Evolutionary conservation across 129 eudicot species (phyloP), one percentile per base, ranked within the genome.

Genomic region (Rutidosis leptorrhynchoides): DNA sequence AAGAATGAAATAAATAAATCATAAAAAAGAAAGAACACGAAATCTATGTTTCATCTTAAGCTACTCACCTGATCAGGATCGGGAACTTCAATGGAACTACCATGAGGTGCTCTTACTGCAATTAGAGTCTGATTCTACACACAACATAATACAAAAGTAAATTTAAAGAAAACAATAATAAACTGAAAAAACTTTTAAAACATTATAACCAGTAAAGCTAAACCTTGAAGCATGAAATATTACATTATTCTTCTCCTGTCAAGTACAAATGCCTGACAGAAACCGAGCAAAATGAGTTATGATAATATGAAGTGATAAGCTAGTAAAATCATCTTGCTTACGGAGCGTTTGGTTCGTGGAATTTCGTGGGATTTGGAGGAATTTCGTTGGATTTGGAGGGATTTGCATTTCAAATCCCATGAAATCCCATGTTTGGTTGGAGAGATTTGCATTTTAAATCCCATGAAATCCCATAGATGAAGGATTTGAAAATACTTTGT

Each of bases 51-150:
- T 62, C 21, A 58, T 58, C 37, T 7, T 30, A 19, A 30, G 16
- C 10, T 67, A 81, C 86, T 68, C 58, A 88, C 90, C 88, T 78
- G 88, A 73, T 80, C 81, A 21, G 96, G 92, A 64, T 88, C 96
- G 22, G 92, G 96, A 76, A 88, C 96, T 85, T 85, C 87, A 24
- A 88, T 55, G 48, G 71, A 74, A 75, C 87, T 88, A 69, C 83
- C 96, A 67, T 52, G 85, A 2, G 96, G 92, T 57, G 96, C 87
- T 81, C 79, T 72, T 63, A 88, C 24, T 7, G 82, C 87, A 27
- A 88, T 83, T 57, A 84, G 65, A 46, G 92, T 88, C 77, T 83
- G 73, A 79, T 88, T 65, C 96, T 85, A 83, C 54, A 21, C 58
- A 49, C 23, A 52, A 56, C 42, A 54, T n/a, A 75, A 21, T 33